Base-by-base conservation (phyloP, 768 basidiomycete genomes). In the Tephrocybe sp. region DNA sequence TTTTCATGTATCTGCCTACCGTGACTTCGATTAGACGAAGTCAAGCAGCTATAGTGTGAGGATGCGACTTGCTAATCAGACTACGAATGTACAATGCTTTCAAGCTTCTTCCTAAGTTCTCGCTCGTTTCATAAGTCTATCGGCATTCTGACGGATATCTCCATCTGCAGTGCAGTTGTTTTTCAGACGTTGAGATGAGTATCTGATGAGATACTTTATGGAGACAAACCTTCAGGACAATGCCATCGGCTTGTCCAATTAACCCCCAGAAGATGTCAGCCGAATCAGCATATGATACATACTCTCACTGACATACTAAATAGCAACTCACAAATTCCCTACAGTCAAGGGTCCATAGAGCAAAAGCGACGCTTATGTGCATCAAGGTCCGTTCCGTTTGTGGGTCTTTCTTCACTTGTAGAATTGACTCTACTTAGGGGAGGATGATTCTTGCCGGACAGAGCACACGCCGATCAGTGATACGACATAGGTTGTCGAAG, bases 131-230 rank as follows among this genome's bases (percentile, higher is more conserved):
- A 43, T 18, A 43, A 21, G 23, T 36, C 32, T 34, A 12, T 30
- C 28, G 45, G 32, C 12, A 37, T 51, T n/a, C 50, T 51, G 50
- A 50, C 30, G 23, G 21, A 51, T 25, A 23, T 18, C 34, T 45
- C 34, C 24, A 45, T 37, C 24, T 39, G 37, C 26, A 44, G 38
- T 21, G 41, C 11, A 30, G 11, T 5, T 5, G 28, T 30, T 43
- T 21, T 44, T 15, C 28, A 30, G 20, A 28, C 18, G 12, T 7
- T 39, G 18, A 14, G n/a, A n/a, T n/a, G n/a, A n/a, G n/a, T 20
- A 26, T 33, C 26, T 8, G 28, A 21, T 33, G 5, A 43, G 28
- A 32, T 17, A 28, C 40, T 3, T 33, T 15, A 38, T 26, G 46
- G 39, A 30, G 28, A 24, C 30, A 23, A n/a, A 18, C 18, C 20